Conservation (phyloP, 2,329 filamentous ascomycete species). For the Cryoendolithus antarcticus region DNA sequence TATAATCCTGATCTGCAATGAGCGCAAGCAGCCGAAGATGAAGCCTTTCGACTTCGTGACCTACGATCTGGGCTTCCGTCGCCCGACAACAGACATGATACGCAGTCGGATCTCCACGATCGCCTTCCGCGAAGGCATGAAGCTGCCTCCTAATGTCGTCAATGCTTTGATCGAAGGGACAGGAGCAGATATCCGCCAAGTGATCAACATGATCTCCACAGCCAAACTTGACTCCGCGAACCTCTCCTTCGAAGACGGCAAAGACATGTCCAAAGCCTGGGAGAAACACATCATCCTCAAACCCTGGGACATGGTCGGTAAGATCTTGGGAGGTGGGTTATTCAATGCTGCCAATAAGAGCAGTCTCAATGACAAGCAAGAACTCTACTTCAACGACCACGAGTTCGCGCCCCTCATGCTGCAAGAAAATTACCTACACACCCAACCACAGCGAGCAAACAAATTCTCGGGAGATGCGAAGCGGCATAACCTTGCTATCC, state of each 20-base stretch:
- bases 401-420: conserved; percentile 97
- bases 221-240: conserved; percentile 73
- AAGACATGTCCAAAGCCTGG: conserved; percentile 94
- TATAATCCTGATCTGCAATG: conserved; percentile 96
- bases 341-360: conserved; percentile 73
- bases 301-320: conserved; percentile 94
- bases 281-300: conserved; percentile 95
- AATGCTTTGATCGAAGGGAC: conserved; percentile 93
- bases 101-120: conserved; percentile 90
- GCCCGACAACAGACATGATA: conserved; percentile 83
- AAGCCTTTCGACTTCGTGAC: conserved; percentile 86
- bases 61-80: conserved; percentile 74
- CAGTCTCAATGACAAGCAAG: conserved; percentile 92
- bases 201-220: conserved; percentile 96
- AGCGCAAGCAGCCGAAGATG: conserved; percentile 88
- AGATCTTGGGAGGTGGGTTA: conserved; percentile 77
- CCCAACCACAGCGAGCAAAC: conserved; percentile 56
- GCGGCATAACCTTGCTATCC: conserved; percentile 64
- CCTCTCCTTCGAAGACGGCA: conserved; percentile 75
- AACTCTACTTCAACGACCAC: conserved; percentile 98
- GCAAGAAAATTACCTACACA: conserved; percentile 91
- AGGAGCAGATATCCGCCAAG: conserved; percentile 89
- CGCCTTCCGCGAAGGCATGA: conserved; percentile 80
- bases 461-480: conserved; percentile 44
- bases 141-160: conserved; percentile 71